These are phyloP conservation scores for Diplodia intermedia DNA, from an alignment of 2,329 filamentous ascomycete genomes.

Conservation along the genomic window DNA sequence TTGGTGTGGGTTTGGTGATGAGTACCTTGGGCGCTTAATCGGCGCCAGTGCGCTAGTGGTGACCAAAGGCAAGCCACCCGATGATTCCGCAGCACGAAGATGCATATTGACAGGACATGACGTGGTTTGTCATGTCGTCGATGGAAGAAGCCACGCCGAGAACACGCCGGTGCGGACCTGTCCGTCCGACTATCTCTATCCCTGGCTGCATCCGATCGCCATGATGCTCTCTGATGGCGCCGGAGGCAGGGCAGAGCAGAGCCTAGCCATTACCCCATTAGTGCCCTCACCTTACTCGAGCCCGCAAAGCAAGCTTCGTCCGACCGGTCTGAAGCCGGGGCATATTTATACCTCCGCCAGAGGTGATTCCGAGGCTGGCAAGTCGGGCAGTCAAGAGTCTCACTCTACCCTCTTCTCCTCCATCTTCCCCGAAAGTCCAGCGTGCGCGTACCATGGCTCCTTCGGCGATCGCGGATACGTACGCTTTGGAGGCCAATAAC, in stretches of 20 bases:
- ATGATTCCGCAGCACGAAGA: conserved; percentile 17
- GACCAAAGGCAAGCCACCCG: conserved; percentile 16
- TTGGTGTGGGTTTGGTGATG: neutral
- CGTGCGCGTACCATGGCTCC: conserved; percentile 44
- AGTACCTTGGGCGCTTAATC: neutral
- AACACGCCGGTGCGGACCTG: conserved; percentile 6
- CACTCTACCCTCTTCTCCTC: neutral
- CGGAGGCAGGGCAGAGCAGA: neutral
- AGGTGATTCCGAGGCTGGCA: neutral
- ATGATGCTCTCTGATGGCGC: neutral
- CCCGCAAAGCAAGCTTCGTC: conserved; percentile 6
- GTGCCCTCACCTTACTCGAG: neutral
- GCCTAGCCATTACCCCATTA: neutral
- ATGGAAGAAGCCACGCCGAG: neutral
- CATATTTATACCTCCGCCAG: conserved; percentile 25
- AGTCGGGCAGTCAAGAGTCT: conserved; percentile 5
- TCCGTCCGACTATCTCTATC: conserved; percentile 8
- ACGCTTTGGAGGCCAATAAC: conserved; percentile 49
- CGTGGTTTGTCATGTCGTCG: conserved; percentile 22
- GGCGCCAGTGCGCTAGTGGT: conserved; percentile 8
- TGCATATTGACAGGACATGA: conserved; percentile 12
- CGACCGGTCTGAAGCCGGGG: neutral
- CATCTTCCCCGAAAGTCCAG: neutral
- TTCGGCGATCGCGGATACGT: conserved; percentile 47
- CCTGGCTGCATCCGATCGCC: conserved; percentile 1